phyloP scores from a whole-genome alignment of 139 green algal species.

The Volvox africanus region DNA sequence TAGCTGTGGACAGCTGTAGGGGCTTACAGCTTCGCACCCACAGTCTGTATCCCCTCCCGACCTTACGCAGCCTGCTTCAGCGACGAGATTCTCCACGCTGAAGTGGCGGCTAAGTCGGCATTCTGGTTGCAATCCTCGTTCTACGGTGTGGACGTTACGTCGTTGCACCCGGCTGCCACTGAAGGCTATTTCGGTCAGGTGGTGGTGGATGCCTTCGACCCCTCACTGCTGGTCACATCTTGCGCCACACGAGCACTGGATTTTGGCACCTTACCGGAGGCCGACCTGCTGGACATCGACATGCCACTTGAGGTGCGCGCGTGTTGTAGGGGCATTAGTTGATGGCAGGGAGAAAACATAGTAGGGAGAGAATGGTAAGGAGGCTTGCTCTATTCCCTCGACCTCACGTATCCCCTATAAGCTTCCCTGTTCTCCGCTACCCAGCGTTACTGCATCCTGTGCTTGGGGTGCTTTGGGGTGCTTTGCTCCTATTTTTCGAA shows the following conservation, averaged over 20 bases:
- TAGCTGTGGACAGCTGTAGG: too few species aligned
- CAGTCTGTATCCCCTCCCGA: background rate
- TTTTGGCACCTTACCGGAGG: constrained; percentile 79
- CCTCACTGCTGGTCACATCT: constrained; percentile 77
- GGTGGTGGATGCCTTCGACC: constrained; percentile 94
- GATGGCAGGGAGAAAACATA: background rate
- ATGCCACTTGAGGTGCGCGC: constrained; percentile 79
- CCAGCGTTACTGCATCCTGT: too few species aligned
- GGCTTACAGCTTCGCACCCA: too few species aligned
- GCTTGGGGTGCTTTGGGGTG: too few species aligned
- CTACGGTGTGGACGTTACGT: constrained; percentile 90
- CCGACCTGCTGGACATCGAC: constrained; percentile 84
- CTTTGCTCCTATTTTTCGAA: too few species aligned
- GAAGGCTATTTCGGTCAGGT: constrained; percentile 87
- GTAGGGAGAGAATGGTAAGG: too few species aligned
- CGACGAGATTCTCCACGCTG: constrained; percentile 8
- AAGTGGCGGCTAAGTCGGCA: constrained; percentile 64
- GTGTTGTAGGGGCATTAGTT: background rate
- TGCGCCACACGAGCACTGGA: constrained; percentile 75
- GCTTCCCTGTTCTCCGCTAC: too few species aligned
- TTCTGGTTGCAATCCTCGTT: constrained; percentile 90
- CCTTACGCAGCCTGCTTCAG: constrained; percentile 17
- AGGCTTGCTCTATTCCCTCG: too few species aligned
- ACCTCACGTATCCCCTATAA: too few species aligned
- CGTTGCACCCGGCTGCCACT: constrained; percentile 76